Conservation (phyloP, 108 stramenopile genomes). For the Halocafeteria seosinensis region DNA sequence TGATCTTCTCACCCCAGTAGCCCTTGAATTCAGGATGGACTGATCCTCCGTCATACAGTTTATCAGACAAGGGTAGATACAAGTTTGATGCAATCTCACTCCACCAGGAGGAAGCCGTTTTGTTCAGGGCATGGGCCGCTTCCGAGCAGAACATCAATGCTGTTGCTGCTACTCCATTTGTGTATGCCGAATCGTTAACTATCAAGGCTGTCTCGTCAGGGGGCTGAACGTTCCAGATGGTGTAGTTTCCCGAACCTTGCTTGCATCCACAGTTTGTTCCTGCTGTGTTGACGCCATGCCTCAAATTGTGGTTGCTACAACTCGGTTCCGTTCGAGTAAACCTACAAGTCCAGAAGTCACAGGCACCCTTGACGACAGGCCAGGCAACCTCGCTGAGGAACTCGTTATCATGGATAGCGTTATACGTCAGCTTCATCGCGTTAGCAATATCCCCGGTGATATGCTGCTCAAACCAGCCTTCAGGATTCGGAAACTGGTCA, state of each 20-base stretch:
- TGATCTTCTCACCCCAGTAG: neutral
- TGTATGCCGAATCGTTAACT: neutral
- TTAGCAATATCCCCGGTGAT: neutral
- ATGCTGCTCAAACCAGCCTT: constrained; percentile 2
- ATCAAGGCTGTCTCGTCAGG: constrained; percentile 1
- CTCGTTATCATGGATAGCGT: neutral
- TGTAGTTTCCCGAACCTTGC: neutral
- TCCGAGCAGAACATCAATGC: neutral
- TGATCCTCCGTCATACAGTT: neutral
- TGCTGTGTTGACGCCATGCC: neutral
- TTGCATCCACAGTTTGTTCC: neutral
- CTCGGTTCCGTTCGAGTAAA: neutral
- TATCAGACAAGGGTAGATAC: neutral
- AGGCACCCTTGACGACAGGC: neutral
- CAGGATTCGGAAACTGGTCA: neutral
- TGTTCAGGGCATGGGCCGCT: neutral
- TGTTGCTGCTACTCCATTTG: neutral
- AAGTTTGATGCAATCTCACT: neutral
- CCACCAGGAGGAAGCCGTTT: neutral
- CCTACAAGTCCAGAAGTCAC: neutral
- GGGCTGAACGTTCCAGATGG: constrained; percentile 2
- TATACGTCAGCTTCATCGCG: neutral
- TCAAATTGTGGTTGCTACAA: too few relatives aligned
- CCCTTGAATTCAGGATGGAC: neutral
- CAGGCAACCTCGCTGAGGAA: neutral